Percentiles rank a stretch among this genome's conserved stretches.
phyloP scores from a whole-genome alignment of 129 eudicot genomes.

The Chrysanthemum seticuspe region DNA sequence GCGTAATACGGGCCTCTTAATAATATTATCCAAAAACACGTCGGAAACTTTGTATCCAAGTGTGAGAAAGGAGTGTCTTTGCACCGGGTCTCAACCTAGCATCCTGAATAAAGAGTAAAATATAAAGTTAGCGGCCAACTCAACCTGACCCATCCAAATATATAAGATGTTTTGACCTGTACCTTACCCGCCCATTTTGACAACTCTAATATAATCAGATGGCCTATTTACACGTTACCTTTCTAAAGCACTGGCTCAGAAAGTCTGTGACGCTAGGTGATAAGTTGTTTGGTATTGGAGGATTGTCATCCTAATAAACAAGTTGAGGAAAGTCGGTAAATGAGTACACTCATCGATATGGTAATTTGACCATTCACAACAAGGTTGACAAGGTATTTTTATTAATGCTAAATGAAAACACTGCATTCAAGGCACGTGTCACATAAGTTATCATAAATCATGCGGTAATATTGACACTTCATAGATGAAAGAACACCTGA shows the following conservation, averaged over 20 bases:
- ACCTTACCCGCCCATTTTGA: too few species aligned
- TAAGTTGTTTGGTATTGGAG: constrained; percentile 89
- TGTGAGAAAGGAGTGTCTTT: constrained; percentile 87
- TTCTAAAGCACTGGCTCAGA: constrained; percentile 85
- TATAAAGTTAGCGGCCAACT: constrained; percentile 7
- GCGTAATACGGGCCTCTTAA: too few species aligned
- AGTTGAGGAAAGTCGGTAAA: constrained; percentile 18
- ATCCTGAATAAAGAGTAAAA: constrained; percentile 54
- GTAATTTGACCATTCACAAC: too few species aligned
- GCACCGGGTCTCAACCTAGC: constrained; percentile 98
- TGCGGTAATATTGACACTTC: neutral
- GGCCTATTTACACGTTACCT: constrained; percentile 47
- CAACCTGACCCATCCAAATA: neutral
- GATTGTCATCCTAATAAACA: constrained; percentile 79
- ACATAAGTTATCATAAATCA: neutral
- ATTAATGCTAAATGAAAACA: too few species aligned
- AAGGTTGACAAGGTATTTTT: too few species aligned
- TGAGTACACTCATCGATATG: neutral
- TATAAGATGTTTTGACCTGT: neutral
- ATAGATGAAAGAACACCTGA: constrained; percentile 49
- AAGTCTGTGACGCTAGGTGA: constrained; percentile 91
- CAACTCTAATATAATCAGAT: too few species aligned
- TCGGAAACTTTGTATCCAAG: constrained; percentile 94
- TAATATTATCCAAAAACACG: constrained; percentile 24
- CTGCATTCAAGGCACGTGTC: neutral